phyloP scores from a whole-genome alignment of 139 green algal species.

The Tetradesmus lagerheimii region DNA sequence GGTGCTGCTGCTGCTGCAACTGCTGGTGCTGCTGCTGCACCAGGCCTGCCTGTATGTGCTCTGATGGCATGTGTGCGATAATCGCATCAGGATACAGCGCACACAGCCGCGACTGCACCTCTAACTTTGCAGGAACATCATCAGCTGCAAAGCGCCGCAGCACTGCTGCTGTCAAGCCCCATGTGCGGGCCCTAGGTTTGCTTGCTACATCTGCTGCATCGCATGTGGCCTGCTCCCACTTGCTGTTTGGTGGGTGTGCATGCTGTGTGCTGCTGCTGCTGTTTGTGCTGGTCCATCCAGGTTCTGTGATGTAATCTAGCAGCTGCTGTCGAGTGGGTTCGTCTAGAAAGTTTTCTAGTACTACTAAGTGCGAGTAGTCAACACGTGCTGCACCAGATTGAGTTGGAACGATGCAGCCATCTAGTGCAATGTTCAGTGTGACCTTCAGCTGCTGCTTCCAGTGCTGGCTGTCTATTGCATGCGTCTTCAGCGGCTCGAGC shows the following conservation, averaged over 20 bases:
- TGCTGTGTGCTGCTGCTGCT: neutral
- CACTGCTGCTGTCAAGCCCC: slow-evolving; percentile 66
- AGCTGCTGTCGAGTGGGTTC: slow-evolving; percentile 57
- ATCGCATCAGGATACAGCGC: slow-evolving; percentile 79
- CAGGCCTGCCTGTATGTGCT: slow-evolving; percentile 67
- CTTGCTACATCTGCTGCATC: slow-evolving; percentile 59
- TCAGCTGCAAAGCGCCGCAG: slow-evolving; percentile 59
- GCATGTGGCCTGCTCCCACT: slow-evolving; percentile 75
- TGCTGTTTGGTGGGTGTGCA: slow-evolving; percentile 50
- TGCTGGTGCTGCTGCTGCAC: neutral
- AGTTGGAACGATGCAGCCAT: slow-evolving; percentile 81
- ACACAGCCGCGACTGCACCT: slow-evolving; percentile 79
- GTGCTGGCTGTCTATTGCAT: slow-evolving; percentile 58
- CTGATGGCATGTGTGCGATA: slow-evolving; percentile 83
- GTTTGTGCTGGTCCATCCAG: slow-evolving; percentile 7
- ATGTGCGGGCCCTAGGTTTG: slow-evolving; percentile 55
- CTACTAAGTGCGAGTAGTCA: slow-evolving; percentile 68
- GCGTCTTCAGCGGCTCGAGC: slow-evolving; percentile 39
- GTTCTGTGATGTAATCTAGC: slow-evolving; percentile 57
- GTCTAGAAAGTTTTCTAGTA: slow-evolving; percentile 76
- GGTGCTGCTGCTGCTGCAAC: neutral
- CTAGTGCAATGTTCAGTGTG: slow-evolving; percentile 72
- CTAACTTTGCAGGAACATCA: slow-evolving; percentile 63
- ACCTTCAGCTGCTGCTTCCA: slow-evolving; percentile 11
- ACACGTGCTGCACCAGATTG: slow-evolving; percentile 54